Evolutionary conservation across 805 yeast species (phyloP).

Genomic region (Naumovozyma dairenensis): DNA sequence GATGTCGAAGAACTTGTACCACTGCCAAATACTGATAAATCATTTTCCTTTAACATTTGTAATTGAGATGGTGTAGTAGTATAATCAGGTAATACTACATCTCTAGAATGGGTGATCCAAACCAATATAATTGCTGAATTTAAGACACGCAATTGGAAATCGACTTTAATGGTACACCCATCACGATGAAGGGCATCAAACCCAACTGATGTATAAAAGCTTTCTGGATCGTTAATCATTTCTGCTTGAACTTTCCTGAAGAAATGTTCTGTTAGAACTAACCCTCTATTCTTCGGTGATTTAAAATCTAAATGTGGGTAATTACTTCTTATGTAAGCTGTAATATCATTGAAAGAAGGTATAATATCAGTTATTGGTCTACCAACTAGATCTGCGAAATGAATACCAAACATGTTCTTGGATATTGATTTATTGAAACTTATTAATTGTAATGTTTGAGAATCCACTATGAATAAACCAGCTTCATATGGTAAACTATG

Average conservation of each 20-base stretch:
- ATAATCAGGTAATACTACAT: constrained; percentile 27
- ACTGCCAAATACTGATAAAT: constrained; percentile 23
- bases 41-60: constrained; percentile 32
- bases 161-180: constrained; percentile 57
- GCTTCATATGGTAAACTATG: constrained; percentile 81
- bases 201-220: constrained; percentile 55
- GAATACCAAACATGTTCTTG: constrained; percentile 66
- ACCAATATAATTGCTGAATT: constrained; percentile 48
- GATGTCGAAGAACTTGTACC: constrained; percentile 21
- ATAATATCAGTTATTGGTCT: constrained; percentile 46
- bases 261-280: constrained; percentile 85
- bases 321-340: constrained; percentile 26
- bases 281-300: constrained; percentile 41
- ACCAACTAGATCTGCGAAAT: constrained; percentile 35
- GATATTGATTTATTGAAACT: constrained; percentile 74
- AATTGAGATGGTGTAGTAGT: constrained; percentile 33
- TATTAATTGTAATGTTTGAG: constrained; percentile 40
- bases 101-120: constrained; percentile 82
- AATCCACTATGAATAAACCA: constrained; percentile 66
- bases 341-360: constrained; percentile 46
- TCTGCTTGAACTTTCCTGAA: constrained; percentile 61
- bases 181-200: constrained; percentile 60
- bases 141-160: constrained; percentile 71
- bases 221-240: constrained; percentile 34
- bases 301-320: constrained; percentile 32